A percentile compares a stretch with the other conserved stretches of the same genome.
Evolutionary conservation across 176 grass and related monocot genomes (phyloP).

Genomic region (Musa schizocarpa): DNA sequence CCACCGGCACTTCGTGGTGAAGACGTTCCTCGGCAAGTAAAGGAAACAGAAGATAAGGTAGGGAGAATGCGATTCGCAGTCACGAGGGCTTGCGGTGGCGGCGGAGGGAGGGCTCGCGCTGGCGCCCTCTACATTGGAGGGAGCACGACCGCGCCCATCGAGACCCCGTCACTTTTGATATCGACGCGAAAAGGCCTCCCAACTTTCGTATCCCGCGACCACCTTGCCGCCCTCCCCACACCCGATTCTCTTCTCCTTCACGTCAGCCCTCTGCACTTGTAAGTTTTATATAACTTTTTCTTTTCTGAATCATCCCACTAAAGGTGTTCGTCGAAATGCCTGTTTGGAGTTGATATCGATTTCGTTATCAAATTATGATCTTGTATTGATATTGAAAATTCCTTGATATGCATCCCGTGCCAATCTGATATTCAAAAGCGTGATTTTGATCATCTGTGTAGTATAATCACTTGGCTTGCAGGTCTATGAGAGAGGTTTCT

Average conservation of each 20-base stretch:
- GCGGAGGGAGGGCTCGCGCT: conserved; percentile 29
- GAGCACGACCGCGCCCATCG: conserved; percentile 17
- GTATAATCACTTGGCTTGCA: no score
- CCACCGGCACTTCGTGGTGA: no score
- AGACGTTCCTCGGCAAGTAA: no score
- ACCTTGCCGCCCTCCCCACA: conserved; percentile 51
- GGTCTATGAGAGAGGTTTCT: no score
- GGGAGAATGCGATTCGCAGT: conserved; percentile 31
- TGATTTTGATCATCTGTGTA: no score
- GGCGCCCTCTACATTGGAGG: conserved; percentile 34
- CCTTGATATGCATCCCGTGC: no score
- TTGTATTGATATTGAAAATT: neutral
- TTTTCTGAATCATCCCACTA: neutral
- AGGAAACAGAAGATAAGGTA: no score
- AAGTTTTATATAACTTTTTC: conserved; percentile 3
- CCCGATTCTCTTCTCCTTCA: conserved; percentile 77
- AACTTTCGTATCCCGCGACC: conserved; percentile 56
- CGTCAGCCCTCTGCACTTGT: conserved; percentile 88
- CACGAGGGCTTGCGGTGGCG: conserved; percentile 26
- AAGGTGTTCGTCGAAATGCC: conserved; percentile 11
- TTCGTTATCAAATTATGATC: neutral
- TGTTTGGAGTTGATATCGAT: neutral
- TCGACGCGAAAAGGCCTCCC: conserved; percentile 72
- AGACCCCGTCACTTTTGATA: conserved; percentile 69
- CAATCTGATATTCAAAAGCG: no score